Evolutionary conservation across 2,329 filamentous ascomycete genomes (phyloP).

Genomic region (Mollisia scopiformis): DNA sequence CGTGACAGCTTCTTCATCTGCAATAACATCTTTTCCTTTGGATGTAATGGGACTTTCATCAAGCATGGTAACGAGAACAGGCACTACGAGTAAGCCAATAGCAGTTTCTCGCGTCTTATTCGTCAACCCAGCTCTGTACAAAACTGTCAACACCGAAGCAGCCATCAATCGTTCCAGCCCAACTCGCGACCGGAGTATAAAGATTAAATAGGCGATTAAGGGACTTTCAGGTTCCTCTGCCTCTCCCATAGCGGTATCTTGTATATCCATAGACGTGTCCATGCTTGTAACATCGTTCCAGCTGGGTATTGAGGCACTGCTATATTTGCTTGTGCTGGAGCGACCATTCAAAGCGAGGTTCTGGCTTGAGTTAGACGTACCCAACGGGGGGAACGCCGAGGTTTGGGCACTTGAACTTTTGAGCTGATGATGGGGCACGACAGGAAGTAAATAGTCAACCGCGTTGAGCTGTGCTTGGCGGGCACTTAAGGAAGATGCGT

Average conservation of each 20-base stretch:
- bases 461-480: slow-evolving; percentile 49
- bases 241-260: slow-evolving; percentile 38
- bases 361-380: slow-evolving; percentile 46
- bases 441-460: slow-evolving; percentile 68
- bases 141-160: slow-evolving; percentile 66
- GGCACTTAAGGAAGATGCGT: slow-evolving; percentile 49
- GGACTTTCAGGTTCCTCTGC: slow-evolving; percentile 68
- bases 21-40: slow-evolving; percentile 43
- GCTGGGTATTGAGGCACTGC: slow-evolving; percentile 18
- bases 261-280: slow-evolving; percentile 17
- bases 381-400: slow-evolving; percentile 58
- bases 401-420: slow-evolving; percentile 39
- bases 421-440: slow-evolving; percentile 48
- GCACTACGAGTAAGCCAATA: slow-evolving; percentile 69
- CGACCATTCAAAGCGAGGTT: slow-evolving; percentile 33
- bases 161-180: slow-evolving; percentile 69
- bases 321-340: slow-evolving; percentile 23
- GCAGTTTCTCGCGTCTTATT: slow-evolving; percentile 65
- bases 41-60: slow-evolving; percentile 50
- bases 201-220: slow-evolving; percentile 74
- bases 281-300: slow-evolving; percentile 24
- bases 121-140: slow-evolving; percentile 70
- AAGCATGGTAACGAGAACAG: slow-evolving; percentile 69
- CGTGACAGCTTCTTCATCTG: slow-evolving; percentile 40
- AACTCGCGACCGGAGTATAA: slow-evolving; percentile 58